Evolutionary conservation across 805 yeast species (phyloP), one percentile per base, ranked within the genome.

Genomic region (Saturnispora saitoi): DNA sequence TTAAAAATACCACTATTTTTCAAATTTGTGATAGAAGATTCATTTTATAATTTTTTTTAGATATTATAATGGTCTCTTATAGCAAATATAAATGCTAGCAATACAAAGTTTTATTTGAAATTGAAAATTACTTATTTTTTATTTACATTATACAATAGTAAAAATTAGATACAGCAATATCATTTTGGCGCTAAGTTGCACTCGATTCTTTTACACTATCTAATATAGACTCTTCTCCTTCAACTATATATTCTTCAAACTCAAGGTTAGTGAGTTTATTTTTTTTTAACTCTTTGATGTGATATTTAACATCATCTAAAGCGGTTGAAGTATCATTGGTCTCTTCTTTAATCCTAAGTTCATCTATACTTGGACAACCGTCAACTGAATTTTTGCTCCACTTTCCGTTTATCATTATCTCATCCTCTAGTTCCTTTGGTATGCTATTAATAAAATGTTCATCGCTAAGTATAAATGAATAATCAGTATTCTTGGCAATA

Each of bases 401-500:
- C 26, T 24, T 24, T 30, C 49, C 49, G 4, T 6, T 29, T 19
- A 19, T 14, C 11, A 3, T 2, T 4, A 51, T 11, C 2, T 24
- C 10, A 8, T 37, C n/a, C 15, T 48, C 42, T 6, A 24, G 30
- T 26, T 46, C 45, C 4, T 44, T 37, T 6, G 38, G 47, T 11
- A 60, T 32, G 2, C 54, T 58, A 28, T 51, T 50, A 2, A 28
- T 31, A 24, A 63, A 56, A 30, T 57, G 60, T 11, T 60, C 59
- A 12, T 55, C 59, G 26, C 57, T 49, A 11, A 64, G 30, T n/a
- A 54, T 48, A 48, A 64, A 64, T 3, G 58, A 49, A 46, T 64
- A 64, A 44, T 63, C 67, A 30, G 56, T 60, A 20, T 53, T 47
- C 7, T 50, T 36, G 26, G 69, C 75, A 32, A 63, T 53, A 4